Base-by-base conservation (phyloP, 1,284 basidiomycete species). In the Lentinula novae-zelandiae region DNA sequence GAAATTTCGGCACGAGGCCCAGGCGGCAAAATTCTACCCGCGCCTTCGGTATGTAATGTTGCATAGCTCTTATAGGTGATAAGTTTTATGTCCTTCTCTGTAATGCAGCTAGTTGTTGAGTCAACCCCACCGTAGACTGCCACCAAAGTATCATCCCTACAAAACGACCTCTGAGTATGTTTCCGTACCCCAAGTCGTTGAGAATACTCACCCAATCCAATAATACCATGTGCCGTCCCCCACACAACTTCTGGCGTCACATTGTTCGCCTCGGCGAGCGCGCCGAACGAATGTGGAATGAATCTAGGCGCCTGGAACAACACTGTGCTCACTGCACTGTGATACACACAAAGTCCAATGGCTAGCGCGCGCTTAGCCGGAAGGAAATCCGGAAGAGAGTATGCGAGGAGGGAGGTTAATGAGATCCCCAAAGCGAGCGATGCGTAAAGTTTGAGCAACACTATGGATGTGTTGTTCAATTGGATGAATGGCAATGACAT, bases 361-460 rank as follows among this genome's bases (percentile, higher is more conserved):
- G 89, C 92, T 2, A 92, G 74, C 0, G 90, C 92, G 15, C 92
- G 84, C 74, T 94, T 94, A 7, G 91, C 90, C 0, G 92, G 92
- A 3, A 93, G 75, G 72, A 90, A 92, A 67, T 94, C 92, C 66
- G 90, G 89, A 12, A 92, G 80, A 1, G 79, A 70, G 68, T 80
- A 90, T 62, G 81, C 85, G 12, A 92, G 75, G 2, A 90, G 71
- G 0, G 83, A 72, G 1, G 79, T 77, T 33, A 88, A 64, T 66
- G 87, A 92, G 27, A 84, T 80, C 5, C 79, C 82, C 2, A 85
- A 72, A 3, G 81, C 74, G 36, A 90, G 68, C 3, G 87, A 75
- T 12, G 88, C 77, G 68, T 89, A 90, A 52, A 92, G 70, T 87
- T 93, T 93, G 58, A 92, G 75, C 10, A 93, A 65, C 1, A 92